Percentiles rank a stretch among this genome's conserved stretches.
Evolutionary conservation across 2,329 filamentous ascomycete genomes (phyloP).

Genomic region (Verticillium dahliae): DNA sequence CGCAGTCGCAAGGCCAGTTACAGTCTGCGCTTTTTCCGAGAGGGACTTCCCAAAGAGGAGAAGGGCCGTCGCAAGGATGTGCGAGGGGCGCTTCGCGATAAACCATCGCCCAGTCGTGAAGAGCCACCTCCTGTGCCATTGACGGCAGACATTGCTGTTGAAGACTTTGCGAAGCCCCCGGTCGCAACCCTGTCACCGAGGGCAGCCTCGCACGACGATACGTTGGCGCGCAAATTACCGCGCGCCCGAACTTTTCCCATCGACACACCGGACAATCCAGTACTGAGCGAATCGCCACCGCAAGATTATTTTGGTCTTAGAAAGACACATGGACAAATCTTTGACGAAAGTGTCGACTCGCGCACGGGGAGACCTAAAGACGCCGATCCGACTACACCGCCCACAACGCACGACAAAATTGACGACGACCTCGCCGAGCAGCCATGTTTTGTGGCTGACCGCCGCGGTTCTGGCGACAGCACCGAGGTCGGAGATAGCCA

Average conservation of each 20-base stretch:
- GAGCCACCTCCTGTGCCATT: slow-evolving; percentile 13
- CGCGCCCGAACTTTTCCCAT: slow-evolving; percentile 9
- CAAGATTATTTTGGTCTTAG: slow-evolving; percentile 11
- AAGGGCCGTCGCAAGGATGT: slow-evolving; percentile 47
- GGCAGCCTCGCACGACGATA: slow-evolving; percentile 13
- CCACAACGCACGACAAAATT: slow-evolving; percentile 2
- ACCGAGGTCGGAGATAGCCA: slow-evolving; percentile 29
- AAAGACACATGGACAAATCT: slow-evolving; percentile 11
- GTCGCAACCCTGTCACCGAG: slow-evolving; percentile 13
- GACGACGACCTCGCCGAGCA: slow-evolving; percentile 3
- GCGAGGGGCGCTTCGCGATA: slow-evolving; percentile 30
- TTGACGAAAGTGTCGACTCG: slow-evolving; percentile 10
- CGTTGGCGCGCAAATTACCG: slow-evolving; percentile 5
- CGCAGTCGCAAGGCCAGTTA: slow-evolving; percentile 63
- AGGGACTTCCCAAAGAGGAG: slow-evolving; percentile 52
- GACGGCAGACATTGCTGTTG: slow-evolving; percentile 9
- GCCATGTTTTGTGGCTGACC: slow-evolving; percentile 11
- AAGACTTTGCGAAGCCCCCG: slow-evolving; percentile 7
- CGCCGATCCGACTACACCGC: neutral
- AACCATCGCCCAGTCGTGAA: slow-evolving; percentile 28
- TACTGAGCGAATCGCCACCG: slow-evolving; percentile 10
- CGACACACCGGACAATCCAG: slow-evolving; percentile 8
- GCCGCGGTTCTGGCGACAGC: slow-evolving; percentile 30
- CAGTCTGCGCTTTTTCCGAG: slow-evolving; percentile 60
- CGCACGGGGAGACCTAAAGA: neutral